Evolutionary conservation across 768 basidiomycete species (phyloP), one percentile per base, ranked within the genome.

Genomic region (Lactifluus rugatus): DNA sequence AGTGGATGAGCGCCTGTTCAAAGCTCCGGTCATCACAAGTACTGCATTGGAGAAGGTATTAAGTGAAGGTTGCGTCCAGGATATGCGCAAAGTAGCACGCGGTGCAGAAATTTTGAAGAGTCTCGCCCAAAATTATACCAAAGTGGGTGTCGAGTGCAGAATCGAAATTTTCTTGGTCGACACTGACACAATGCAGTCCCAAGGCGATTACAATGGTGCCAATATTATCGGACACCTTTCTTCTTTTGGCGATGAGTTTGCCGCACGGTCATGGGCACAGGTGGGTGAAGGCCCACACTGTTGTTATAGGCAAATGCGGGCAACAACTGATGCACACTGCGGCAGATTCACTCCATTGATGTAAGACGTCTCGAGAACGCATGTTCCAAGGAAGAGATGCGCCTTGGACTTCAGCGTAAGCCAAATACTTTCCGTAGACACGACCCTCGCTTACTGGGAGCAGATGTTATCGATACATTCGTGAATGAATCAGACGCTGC

Each of bases 221-320:
- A 7, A 41, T 37, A 34, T 60, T 28, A 28, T 56, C 23, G n/a
- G 13, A 5, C 49, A 32, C 16, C 59, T 60, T 34, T 47, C 48
- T 34, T 47, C 48, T 5, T 60, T 60, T 3, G 36, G 54, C 19
- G 36, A 37, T 17, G 59, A 60, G 23, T 60, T 56, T 34, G 34
- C 59, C 17, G 59, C 59, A 51, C 48, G 59, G 7, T 58, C 56
- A 6, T 61, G 56, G 56, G 46, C 46, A 14, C 60, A 61, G 39
- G 60, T 61, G 41, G 13, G 57, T 41, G 28, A 26, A 41, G 23
- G 31, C 25, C 17, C 41, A 37, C n/a, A 31, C 16, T 21, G 3
- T 23, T 21, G 17, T 13, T 17, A 17, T 45, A 10, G 13, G 25
- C 10, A 14, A 13, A 36, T 9, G 19, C n/a, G 19, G 42, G 21